Base-by-base conservation (phyloP, 805 yeast genomes). In the Starmerella asiatica region DNA sequence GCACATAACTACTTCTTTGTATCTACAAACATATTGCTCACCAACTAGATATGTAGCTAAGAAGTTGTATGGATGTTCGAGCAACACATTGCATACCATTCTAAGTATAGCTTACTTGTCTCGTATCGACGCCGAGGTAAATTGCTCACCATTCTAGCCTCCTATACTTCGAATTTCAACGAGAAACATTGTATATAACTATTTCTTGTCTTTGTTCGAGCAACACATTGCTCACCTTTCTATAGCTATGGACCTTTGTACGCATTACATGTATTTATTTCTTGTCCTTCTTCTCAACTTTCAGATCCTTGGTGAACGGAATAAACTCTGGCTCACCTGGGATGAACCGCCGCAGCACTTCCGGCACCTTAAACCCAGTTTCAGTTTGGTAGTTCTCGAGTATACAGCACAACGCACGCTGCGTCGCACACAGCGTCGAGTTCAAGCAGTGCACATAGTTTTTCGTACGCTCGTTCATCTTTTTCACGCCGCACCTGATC, bases 311-410 rank as follows among this genome's bases (percentile, higher is more conserved):
- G 43, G 72, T 73, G 62, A 65, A 91, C 38, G 96, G 97, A 54
- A 91, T 67, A 64, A 91, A 91, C 61, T 88, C 96, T 26, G 98
- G 98, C 65, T 85, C 94, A 52, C 98, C 98, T 42, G 98, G 98
- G 56, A 91, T 83, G 70, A 79, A 91, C 63, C 75, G 83, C 71
- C 96, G 80, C 62, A 91, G 74, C 30, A 86, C 97, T 66, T 86
- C 93, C 46, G 98, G 98, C 47, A 91, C 74, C 42, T 75, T 75
- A 56, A 88, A 70, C 57, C 98, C 97, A 47, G 85, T 95, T 59
- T 82, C 95, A 44, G 88, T 91, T 71, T 91, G 98, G 69, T 91
- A 91, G 70, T 91, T 91, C 68, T 91, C 98, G 60, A 91, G 70
- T 51, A 91, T 70, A 72, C 98, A 91, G 69, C 98, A 91, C 57